A percentile compares a stretch with the other conserved stretches of the same genome.
phyloP scores from a whole-genome alignment of 139 green algal genomes.

The Haematococcus lacustris region DNA sequence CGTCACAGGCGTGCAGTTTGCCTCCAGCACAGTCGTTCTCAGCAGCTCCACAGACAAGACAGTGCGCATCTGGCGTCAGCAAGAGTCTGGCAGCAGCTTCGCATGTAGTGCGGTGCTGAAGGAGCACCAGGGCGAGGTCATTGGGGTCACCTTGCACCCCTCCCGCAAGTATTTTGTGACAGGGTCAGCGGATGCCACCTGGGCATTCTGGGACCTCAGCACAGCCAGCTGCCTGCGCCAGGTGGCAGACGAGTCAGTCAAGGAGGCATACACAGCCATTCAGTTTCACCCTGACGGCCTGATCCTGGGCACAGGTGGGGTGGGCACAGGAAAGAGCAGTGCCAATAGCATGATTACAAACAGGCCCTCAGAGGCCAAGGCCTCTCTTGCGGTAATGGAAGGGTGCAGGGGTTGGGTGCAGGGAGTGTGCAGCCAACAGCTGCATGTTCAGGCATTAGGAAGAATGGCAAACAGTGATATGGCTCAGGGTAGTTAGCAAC shows the following conservation, averaged over 20 bases:
- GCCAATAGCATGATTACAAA: too few relatives aligned
- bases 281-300: slow-evolving; percentile 82
- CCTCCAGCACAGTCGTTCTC: slow-evolving; percentile 46
- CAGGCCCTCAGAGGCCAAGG: too few relatives aligned
- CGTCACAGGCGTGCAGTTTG: slow-evolving; percentile 33
- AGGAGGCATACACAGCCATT: slow-evolving; percentile 32
- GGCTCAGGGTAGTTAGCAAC: too few relatives aligned
- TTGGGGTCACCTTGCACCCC: slow-evolving; percentile 66
- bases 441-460: too few relatives aligned
- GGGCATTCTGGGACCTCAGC: slow-evolving; percentile 78
- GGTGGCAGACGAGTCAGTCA: slow-evolving; percentile 17
- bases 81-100: slow-evolving; percentile 24
- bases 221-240: slow-evolving; percentile 59
- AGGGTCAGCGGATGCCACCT: slow-evolving; percentile 67
- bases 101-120: slow-evolving; percentile 25
- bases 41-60: slow-evolving; percentile 73
- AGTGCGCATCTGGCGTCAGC: slow-evolving; percentile 59
- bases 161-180: slow-evolving; percentile 78
- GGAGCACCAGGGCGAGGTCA: slow-evolving; percentile 37
- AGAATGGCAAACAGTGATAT: too few relatives aligned
- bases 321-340: too few relatives aligned
- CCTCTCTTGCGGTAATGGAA: too few relatives aligned
- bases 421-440: too few relatives aligned
- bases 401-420: too few relatives aligned
- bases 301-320: slow-evolving; percentile 74